Base-by-base conservation (phyloP, 257 asterid genomes). In the Primulina eburnea region DNA sequence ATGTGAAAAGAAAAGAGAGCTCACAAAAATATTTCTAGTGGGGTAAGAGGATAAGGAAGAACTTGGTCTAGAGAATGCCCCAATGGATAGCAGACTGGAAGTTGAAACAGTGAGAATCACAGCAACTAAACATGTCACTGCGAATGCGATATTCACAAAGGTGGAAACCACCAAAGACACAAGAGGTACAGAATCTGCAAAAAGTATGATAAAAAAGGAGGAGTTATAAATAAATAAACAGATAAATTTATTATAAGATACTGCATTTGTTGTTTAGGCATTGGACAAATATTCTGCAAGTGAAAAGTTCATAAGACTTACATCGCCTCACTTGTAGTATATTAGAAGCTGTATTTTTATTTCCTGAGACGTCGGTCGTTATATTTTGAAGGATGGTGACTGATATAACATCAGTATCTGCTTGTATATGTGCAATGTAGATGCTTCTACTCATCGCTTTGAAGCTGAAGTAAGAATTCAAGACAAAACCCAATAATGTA, bases 351-450 rank as follows among this genome's bases (percentile, higher is more conserved):
- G 68, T 72, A 72, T 93, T 93, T 72, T 78, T 71, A 71, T 93
- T 93, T 67, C 99, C 96, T n/a, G 97, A 84, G 55, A 93, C 89
- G 75, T 93, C 99, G 4, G 82, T 79, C 4, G 97, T 93, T 58
- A 83, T 73, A 66, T 90, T 93, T 82, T 93, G 97, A 10, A 96
- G 96, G 58, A 93, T 68, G 62, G 60, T 80, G 68, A 93, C 75
- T 10, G 90, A 90, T 72, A 93, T 71, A 30, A 71, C 60, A 9
- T 77, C 85, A 2, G 68, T 72, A 9, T 73, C 82, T 53, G 92
- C 90, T 71, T 76, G 82, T 64, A 93, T 40, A 61, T 76, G 78
- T 34, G 73, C 81, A 20, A 69, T 60, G 65, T 90, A 93, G 64
- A 75, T 77, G 69, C 88, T 85, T 79, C 90, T 64, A 74, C 83